Percentiles rank a stretch among this genome's conserved stretches.
phyloP scores from a whole-genome alignment of 2,329 filamentous ascomycete genomes.

The Blastomyces percursus region DNA sequence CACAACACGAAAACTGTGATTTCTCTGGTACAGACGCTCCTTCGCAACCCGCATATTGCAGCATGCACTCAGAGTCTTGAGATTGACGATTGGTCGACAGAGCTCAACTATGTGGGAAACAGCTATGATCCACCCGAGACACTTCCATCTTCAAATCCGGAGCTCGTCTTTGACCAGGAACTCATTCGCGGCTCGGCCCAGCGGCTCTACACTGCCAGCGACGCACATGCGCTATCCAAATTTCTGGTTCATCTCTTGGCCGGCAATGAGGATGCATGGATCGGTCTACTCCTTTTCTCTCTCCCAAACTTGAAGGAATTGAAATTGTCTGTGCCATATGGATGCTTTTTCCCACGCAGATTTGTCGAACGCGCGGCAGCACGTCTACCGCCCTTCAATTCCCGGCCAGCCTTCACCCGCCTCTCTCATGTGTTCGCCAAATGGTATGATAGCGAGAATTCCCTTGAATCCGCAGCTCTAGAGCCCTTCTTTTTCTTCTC shows the following conservation, averaged over 20 bases:
- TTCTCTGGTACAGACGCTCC: conserved; percentile 4
- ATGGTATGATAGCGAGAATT: background rate
- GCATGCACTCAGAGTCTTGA: background rate
- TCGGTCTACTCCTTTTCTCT: background rate
- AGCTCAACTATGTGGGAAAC: background rate
- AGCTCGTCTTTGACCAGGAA: background rate
- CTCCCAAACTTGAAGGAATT: background rate
- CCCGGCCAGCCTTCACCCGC: background rate
- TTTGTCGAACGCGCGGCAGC: background rate
- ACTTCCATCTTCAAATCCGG: background rate
- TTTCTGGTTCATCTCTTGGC: background rate
- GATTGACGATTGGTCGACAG: background rate
- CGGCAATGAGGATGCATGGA: conserved; percentile 4
- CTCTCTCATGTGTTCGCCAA: background rate
- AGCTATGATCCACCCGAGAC: background rate
- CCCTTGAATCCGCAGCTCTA: background rate
- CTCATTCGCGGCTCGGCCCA: background rate
- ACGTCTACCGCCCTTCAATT: conserved; percentile 1
- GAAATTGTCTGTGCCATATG: background rate
- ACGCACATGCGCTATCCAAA: background rate
- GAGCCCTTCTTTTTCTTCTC: conserved; percentile 7
- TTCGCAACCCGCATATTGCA: background rate
- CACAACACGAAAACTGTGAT: background rate
- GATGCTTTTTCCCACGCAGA: too few species aligned
- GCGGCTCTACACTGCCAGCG: background rate